A percentile compares a stretch with the other conserved stretches of the same genome.
Conservation (phyloP, 1,139 yeast species). For the Lipomyces yarrowii region DNA sequence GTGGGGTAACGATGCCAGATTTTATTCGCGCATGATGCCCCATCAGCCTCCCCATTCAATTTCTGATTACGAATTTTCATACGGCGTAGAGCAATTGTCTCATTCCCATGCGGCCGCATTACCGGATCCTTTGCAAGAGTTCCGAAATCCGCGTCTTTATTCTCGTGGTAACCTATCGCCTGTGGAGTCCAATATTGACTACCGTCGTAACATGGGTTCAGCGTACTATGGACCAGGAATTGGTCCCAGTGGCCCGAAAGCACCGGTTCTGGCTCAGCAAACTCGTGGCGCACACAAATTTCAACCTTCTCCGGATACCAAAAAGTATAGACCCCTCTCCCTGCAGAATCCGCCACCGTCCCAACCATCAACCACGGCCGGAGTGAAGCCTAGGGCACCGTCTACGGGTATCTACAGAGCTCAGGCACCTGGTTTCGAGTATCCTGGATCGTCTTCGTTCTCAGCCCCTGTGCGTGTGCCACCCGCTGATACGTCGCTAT, state of each 20-base stretch:
- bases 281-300: slow-evolving; percentile 8
- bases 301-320: slow-evolving; percentile 10
- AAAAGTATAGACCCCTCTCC: slow-evolving; percentile 13
- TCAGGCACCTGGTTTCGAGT: slow-evolving; percentile 16
- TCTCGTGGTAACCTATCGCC: slow-evolving; percentile 17
- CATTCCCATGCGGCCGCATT: background rate
- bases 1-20: slow-evolving; percentile 20
- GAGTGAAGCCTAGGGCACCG: background rate
- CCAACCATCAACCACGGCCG: slow-evolving; percentile 12
- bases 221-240: slow-evolving; percentile 1
- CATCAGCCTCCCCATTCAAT: slow-evolving; percentile 6
- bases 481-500: slow-evolving; percentile 1
- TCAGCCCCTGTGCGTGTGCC: background rate
- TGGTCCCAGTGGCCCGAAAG: background rate
- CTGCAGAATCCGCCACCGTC: slow-evolving; percentile 10
- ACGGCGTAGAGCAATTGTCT: slow-evolving; percentile 4
- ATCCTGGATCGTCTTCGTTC: slow-evolving; percentile 7
- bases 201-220: slow-evolving; percentile 9
- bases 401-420: slow-evolving; percentile 14
- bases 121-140: slow-evolving; percentile 20
- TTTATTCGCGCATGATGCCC: background rate
- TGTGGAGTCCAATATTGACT: slow-evolving; percentile 6
- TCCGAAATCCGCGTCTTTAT: slow-evolving; percentile 21
- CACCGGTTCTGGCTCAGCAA: background rate
- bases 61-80: slow-evolving; percentile 14